Evolutionary conservation across 169 alveolate species (phyloP).

Genomic region (Toxoplasma gondii): DNA sequence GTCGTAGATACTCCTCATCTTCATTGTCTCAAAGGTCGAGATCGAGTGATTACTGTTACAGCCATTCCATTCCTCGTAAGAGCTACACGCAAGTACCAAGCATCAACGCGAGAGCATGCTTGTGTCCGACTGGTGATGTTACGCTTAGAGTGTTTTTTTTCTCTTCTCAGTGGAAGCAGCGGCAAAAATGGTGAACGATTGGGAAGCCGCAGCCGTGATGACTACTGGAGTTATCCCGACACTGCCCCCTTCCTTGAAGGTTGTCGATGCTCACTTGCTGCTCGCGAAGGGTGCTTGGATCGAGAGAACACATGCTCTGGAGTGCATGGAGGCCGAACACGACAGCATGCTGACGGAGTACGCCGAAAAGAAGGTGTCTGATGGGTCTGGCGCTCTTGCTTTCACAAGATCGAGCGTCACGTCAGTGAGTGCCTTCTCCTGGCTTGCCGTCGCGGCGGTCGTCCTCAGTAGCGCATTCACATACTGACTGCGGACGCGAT

Average conservation of each 20-base stretch:
- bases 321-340: conserved; percentile 32
- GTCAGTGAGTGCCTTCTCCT: not conserved
- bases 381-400: not conserved
- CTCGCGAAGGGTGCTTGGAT: conserved; percentile 43
- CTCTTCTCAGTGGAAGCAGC: not conserved
- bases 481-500: not conserved
- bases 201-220: not conserved
- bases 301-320: conserved; percentile 7
- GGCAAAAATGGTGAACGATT: not conserved
- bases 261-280: conserved; percentile 9
- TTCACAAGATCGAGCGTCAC: not conserved
- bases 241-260: not conserved
- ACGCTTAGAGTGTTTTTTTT: not conserved
- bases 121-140: no score
- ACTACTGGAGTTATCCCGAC: not conserved
- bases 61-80: no score
- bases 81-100: no score
- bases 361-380: not conserved
- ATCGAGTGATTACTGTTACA: no score
- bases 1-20: no score
- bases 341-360: not conserved
- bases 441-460: not conserved
- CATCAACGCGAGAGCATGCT: no score
- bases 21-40: no score
- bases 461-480: not conserved